Conservation (phyloP, 768 basidiomycete species). For the Suillus weaverae region DNA sequence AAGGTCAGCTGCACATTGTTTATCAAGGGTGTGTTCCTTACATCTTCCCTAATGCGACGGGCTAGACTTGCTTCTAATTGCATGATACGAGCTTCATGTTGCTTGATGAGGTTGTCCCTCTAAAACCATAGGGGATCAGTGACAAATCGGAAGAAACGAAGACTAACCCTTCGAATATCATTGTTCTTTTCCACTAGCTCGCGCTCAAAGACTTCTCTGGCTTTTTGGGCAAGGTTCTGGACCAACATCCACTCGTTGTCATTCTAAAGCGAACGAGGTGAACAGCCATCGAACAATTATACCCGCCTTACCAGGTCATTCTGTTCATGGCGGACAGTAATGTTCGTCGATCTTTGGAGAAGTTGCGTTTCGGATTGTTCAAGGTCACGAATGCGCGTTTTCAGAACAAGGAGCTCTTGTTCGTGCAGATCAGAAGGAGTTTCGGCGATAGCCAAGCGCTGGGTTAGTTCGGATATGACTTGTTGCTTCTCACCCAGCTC, state of each 20-base stretch:
- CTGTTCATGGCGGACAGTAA: conserved; percentile 41
- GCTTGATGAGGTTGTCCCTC: conserved; percentile 49
- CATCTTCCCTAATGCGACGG: conserved; percentile 42
- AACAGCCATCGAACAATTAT: conserved; percentile 14
- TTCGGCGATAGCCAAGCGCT: conserved; percentile 25
- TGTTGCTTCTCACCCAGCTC: conserved; percentile 24
- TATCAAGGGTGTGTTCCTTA: conserved; percentile 6
- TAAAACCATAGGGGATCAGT: conserved; percentile 22
- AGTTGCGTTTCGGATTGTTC: conserved; percentile 31
- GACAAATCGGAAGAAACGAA: conserved; percentile 5
- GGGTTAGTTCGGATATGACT: conserved; percentile 21
- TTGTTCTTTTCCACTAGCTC: conserved; percentile 54
- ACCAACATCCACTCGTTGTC: conserved; percentile 53
- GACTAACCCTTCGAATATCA: conserved; percentile 52
- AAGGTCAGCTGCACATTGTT: conserved; percentile 2
- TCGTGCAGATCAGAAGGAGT: conserved; percentile 24
- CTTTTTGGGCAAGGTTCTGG: conserved; percentile 42
- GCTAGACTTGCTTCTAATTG: conserved; percentile 50
- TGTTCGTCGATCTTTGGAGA: conserved; percentile 25
- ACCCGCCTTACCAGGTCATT: conserved; percentile 43
- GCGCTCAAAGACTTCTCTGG: conserved; percentile 51
- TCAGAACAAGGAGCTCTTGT: conserved; percentile 26
- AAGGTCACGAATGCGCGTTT: conserved; percentile 25
- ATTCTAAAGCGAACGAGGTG: conserved; percentile 34
- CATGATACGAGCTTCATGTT: conserved; percentile 43